phyloP scores from a whole-genome alignment of 345 rosid genomes.

The Arabis hirsuta region DNA sequence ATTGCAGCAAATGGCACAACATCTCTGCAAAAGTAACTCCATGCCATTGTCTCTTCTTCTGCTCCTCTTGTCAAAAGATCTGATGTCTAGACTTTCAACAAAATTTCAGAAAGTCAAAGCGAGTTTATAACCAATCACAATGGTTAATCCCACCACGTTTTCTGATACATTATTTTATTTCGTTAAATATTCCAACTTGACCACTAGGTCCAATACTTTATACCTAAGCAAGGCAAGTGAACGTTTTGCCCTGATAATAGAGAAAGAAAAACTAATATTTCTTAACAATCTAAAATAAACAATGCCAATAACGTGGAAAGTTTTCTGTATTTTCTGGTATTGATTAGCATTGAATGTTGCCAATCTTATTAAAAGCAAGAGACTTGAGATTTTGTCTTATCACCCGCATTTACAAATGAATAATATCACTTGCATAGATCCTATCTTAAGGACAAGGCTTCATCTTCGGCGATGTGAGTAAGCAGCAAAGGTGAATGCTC shows the following conservation, averaged over 20 bases:
- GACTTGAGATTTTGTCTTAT: no score
- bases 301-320: no score
- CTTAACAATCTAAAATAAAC: background rate
- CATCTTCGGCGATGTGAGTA: constrained; percentile 14
- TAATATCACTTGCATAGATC: constrained; percentile 10
- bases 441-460: background rate
- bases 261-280: background rate
- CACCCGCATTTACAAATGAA: background rate
- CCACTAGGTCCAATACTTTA: background rate
- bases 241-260: background rate
- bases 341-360: no score
- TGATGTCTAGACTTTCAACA: background rate
- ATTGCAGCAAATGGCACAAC: constrained; percentile 51
- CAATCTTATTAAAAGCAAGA: no score
- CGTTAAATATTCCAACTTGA: constrained; percentile 18
- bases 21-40: constrained; percentile 36
- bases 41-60: constrained; percentile 17
- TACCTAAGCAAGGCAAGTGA: background rate
- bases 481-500: constrained; percentile 12
- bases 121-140: background rate
- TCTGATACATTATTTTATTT: constrained; percentile 10
- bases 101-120: constrained; percentile 1
- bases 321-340: no score
- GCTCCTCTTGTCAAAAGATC: constrained; percentile 3
- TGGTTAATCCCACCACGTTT: background rate